phyloP scores from a whole-genome alignment of 2,329 filamentous ascomycete species.

The Curvularia sp. region DNA sequence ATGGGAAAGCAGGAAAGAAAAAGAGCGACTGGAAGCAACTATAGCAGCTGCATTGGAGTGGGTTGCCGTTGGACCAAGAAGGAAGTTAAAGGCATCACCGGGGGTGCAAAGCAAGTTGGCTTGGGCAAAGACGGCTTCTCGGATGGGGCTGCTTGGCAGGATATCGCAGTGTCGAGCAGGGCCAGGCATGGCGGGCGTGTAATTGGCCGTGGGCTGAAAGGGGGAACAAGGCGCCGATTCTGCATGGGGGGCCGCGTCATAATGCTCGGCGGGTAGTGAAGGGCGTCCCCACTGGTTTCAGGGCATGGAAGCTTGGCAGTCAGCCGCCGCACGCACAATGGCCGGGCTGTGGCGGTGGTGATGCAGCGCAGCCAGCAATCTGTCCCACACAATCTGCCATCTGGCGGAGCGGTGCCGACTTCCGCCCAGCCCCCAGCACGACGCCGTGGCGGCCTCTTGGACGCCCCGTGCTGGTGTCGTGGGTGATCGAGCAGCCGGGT shows the following conservation, averaged over 20 bases:
- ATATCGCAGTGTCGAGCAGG: slow-evolving; percentile 32
- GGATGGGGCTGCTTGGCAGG: slow-evolving; percentile 39
- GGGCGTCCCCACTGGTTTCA: slow-evolving; percentile 34
- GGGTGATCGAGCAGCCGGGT: too few species aligned
- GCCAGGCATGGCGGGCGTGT: slow-evolving; percentile 14
- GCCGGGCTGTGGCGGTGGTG: slow-evolving; percentile 10
- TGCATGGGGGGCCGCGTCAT: slow-evolving; percentile 40
- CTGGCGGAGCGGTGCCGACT: background rate
- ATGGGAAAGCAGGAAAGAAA: slow-evolving; percentile 19
- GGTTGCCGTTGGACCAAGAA: slow-evolving; percentile 25
- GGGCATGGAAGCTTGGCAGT: slow-evolving; percentile 28
- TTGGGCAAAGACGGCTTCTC: slow-evolving; percentile 45
- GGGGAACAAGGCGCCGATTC: slow-evolving; percentile 33
- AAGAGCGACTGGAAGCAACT: slow-evolving; percentile 31
- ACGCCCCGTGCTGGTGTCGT: background rate
- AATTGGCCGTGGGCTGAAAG: slow-evolving; percentile 29
- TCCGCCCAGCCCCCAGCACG: background rate
- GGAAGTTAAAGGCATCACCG: slow-evolving; percentile 33
- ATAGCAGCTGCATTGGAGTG: slow-evolving; percentile 35
- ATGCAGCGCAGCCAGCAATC: slow-evolving; percentile 3
- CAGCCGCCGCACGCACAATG: slow-evolving; percentile 8
- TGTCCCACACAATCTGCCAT: background rate
- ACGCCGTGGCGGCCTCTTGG: background rate
- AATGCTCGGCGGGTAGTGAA: slow-evolving; percentile 27
- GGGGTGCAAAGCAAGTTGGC: slow-evolving; percentile 38